Conservation (phyloP, 371 early-diverging fungal genomes). For the Blakeslea trispora region DNA sequence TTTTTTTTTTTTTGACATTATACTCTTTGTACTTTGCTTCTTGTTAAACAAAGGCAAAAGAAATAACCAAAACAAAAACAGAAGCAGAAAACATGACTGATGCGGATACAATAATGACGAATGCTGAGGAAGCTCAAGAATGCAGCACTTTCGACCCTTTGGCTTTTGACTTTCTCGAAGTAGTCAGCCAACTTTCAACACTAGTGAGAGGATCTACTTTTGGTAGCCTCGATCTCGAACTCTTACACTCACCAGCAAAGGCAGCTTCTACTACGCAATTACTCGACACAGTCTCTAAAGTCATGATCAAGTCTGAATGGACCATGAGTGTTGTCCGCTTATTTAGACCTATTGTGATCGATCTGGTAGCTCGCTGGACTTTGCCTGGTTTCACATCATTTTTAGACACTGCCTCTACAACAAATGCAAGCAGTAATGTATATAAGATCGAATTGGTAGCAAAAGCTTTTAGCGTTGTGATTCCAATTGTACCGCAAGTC, state of each 20-base stretch:
- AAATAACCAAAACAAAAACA: not conserved
- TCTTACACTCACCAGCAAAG: slow-evolving; percentile 12
- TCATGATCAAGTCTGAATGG: slow-evolving; percentile 37
- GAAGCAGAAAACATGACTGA: slow-evolving; percentile 11
- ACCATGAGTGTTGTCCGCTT: slow-evolving; percentile 50
- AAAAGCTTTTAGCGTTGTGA: slow-evolving; percentile 63
- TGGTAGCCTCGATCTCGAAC: slow-evolving; percentile 17
- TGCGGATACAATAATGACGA: slow-evolving; percentile 14
- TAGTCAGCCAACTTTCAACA: slow-evolving; percentile 29
- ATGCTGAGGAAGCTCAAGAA: slow-evolving; percentile 6
- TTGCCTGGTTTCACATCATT: slow-evolving; percentile 49
- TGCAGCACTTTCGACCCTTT: slow-evolving; percentile 36
- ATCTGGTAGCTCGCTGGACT: slow-evolving; percentile 82
- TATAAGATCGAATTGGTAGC: slow-evolving; percentile 55
- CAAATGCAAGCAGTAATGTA: slow-evolving; percentile 35
- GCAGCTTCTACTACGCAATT: slow-evolving; percentile 20
- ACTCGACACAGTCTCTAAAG: slow-evolving; percentile 39
- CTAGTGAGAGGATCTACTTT: slow-evolving; percentile 17
- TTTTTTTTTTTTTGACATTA: too few species aligned
- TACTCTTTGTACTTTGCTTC: too few species aligned
- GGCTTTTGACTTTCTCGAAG: slow-evolving; percentile 32
- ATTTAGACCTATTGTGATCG: slow-evolving; percentile 80
- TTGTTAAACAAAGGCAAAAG: too few species aligned
- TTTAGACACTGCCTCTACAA: slow-evolving; percentile 32
- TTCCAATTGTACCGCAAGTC: slow-evolving; percentile 77